These are phyloP conservation scores for Davidsoniella neocaledoniae DNA, from an alignment of 2,329 filamentous ascomycete species.

Conservation along the genomic window DNA sequence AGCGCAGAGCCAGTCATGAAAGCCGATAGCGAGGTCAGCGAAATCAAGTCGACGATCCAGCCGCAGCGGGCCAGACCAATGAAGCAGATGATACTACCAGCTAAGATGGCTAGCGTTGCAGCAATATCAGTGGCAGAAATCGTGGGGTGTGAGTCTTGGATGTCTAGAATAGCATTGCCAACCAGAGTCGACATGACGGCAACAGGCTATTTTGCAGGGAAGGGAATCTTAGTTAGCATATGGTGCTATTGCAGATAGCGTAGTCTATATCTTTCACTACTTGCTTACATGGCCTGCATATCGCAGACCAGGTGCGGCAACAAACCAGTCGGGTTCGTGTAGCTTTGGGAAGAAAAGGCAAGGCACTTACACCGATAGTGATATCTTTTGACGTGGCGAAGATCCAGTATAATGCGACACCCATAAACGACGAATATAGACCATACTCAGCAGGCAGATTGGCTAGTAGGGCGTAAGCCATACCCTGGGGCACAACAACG, in stretches of 20 bases:
- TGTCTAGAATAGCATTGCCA: constrained; percentile 60
- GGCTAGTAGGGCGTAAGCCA: constrained; percentile 35
- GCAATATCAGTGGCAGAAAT: constrained; percentile 52
- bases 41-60: constrained; percentile 87
- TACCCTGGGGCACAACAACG: constrained; percentile 36
- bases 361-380: constrained; percentile 49
- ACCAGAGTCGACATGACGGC: constrained; percentile 88
- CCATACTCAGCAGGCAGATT: constrained; percentile 32
- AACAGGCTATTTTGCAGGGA: constrained; percentile 51
- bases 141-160: constrained; percentile 38
- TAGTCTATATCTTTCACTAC: not conserved
- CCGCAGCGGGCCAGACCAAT: constrained; percentile 68
- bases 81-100: constrained; percentile 58
- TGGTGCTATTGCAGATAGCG: not conserved
- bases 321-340: not conserved
- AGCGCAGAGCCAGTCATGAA: constrained; percentile 96
- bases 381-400: constrained; percentile 98
- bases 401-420: constrained; percentile 88
- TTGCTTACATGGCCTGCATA: constrained; percentile 31
- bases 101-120: constrained; percentile 59
- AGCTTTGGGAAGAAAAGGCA: not conserved
- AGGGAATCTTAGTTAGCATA: not conserved
- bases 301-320: no score
- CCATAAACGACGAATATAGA: constrained; percentile 73
- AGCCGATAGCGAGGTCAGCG: constrained; percentile 73